Percentiles rank a stretch among this genome's conserved stretches.
Conservation (phyloP, 2,329 filamentous ascomycete species). For the Oidium heveae region DNA sequence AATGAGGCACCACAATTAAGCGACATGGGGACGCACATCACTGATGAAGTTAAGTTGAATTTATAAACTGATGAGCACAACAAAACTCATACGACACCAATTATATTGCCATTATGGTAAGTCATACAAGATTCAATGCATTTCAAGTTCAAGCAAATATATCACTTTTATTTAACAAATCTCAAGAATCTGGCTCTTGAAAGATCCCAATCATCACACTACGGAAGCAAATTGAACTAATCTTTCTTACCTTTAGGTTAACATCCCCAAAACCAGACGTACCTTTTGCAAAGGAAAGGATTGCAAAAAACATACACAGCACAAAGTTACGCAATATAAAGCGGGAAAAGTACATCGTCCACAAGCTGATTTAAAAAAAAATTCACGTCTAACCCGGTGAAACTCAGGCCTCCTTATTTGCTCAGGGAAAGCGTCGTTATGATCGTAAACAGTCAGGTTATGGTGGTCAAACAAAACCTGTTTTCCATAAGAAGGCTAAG, state of each 20-base stretch:
- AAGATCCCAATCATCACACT: no score
- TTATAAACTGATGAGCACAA: no score
- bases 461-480: slow-evolving; percentile 99
- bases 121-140: no score
- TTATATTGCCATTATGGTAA: no score
- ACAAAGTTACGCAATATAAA: slow-evolving; percentile 95
- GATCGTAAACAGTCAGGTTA: slow-evolving; percentile 98
- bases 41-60: no score
- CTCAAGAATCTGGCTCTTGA: no score
- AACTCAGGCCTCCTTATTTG: slow-evolving; percentile 59
- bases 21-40: no score
- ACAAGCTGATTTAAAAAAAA: not conserved
- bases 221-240: no score
- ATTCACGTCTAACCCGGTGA: slow-evolving; percentile 6
- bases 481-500: slow-evolving; percentile 99
- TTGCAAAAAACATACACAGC: slow-evolving; percentile 75
- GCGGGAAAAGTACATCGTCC: slow-evolving; percentile 50
- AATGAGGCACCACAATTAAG: no score
- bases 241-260: slow-evolving; percentile 31
- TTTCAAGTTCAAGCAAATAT: no score
- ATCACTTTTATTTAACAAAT: no score
- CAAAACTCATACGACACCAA: no score
- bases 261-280: slow-evolving; percentile 93
- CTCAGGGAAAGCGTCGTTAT: slow-evolving; percentile 99
- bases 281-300: slow-evolving; percentile 96